Conservation (phyloP, 2,329 filamentous ascomycete species). For the Huntiella decipiens region DNA sequence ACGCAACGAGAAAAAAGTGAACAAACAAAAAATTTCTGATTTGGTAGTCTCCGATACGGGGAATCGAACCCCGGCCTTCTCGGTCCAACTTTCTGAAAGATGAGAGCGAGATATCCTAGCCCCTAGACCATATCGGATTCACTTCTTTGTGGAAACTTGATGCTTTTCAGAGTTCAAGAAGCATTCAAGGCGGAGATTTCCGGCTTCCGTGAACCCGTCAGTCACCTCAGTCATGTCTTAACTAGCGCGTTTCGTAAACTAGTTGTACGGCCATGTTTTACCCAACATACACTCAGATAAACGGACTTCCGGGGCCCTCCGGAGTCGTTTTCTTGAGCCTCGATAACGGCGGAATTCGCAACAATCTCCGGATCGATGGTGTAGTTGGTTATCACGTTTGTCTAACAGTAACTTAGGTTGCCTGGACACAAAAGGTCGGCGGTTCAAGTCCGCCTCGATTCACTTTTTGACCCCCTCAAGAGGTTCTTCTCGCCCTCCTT, state of each 20-base stretch:
- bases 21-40: background rate
- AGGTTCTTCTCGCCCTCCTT: no score
- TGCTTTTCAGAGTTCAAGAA: no score
- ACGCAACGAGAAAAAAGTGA: background rate
- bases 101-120: background rate
- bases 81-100: slow-evolving; percentile 9
- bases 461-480: background rate
- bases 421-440: slow-evolving; percentile 9
- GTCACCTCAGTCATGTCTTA: background rate
- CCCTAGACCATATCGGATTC: slow-evolving; percentile 8
- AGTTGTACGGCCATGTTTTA: background rate
- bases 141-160: background rate
- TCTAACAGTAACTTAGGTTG: slow-evolving; percentile 2
- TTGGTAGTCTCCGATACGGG: slow-evolving; percentile 12
- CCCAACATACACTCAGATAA: background rate
- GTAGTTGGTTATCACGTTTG: slow-evolving; percentile 11
- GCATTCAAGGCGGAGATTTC: background rate
- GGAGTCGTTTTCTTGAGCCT: background rate
- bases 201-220: background rate
- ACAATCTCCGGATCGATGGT: slow-evolving; percentile 5
- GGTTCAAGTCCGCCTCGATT: slow-evolving; percentile 10
- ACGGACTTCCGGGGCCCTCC: background rate
- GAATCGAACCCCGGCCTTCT: slow-evolving; percentile 14
- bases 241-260: background rate
- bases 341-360: background rate